Evolutionary conservation across 2,329 filamentous ascomycete species (phyloP).

Genomic region (Capronia americana): DNA sequence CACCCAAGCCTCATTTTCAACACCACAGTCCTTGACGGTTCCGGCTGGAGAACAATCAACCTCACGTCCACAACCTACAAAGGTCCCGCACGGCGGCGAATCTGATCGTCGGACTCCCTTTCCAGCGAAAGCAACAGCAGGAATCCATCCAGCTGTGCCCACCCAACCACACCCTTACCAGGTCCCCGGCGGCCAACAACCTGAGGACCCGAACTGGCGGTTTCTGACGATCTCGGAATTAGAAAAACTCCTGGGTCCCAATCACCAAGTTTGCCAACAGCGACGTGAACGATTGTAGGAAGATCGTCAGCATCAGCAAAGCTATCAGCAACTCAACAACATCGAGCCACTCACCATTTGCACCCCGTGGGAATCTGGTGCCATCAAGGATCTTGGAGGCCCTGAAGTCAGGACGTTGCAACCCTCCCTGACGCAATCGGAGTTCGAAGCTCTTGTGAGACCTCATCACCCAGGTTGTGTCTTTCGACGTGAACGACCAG

Average conservation of each 20-base stretch:
- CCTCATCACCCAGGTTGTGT: background rate
- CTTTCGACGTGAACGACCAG: background rate
- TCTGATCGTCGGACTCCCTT: background rate
- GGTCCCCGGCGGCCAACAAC: background rate
- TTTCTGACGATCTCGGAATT: background rate
- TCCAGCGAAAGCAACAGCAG: background rate
- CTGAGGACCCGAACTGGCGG: background rate
- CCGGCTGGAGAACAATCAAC: background rate
- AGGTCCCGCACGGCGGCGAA: background rate
- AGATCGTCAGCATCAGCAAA: background rate
- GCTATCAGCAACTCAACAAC: background rate
- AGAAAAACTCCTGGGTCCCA: background rate
- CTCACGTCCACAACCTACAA: background rate
- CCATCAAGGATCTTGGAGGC: background rate
- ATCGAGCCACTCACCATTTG: background rate
- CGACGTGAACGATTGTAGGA: constrained; percentile 1
- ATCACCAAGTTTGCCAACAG: background rate
- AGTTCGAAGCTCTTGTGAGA: background rate
- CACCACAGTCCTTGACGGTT: background rate
- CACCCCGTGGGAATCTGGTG: background rate
- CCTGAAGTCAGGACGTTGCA: background rate
- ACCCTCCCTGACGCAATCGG: background rate
- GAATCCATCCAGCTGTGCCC: background rate
- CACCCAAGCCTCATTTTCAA: background rate
- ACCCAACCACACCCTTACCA: background rate